phyloP scores from a whole-genome alignment of 208 protist genomes.

The Trypanosoma congolense region DNA sequence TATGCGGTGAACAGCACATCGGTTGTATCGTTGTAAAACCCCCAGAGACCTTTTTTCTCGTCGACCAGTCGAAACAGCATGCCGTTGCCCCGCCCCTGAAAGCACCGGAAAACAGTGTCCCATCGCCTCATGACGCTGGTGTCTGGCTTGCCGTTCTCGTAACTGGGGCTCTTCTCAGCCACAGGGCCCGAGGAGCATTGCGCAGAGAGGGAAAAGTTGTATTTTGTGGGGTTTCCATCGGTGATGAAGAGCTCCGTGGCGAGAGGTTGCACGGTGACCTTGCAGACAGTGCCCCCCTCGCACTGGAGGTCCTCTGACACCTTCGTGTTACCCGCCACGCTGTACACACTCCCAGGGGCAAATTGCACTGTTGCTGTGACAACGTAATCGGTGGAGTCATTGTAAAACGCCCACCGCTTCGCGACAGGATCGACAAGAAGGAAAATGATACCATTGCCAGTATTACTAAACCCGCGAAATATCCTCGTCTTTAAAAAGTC shows the following conservation, averaged over 20 bases:
- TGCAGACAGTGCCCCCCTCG: slow-evolving; percentile 36
- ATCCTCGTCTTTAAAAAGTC: slow-evolving; percentile 35
- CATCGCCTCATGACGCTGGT: slow-evolving; percentile 28
- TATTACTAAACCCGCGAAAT: slow-evolving; percentile 64
- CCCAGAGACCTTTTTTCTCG: slow-evolving; percentile 33
- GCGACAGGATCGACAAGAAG: slow-evolving; percentile 37
- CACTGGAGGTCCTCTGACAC: slow-evolving; percentile 38
- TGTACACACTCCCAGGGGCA: slow-evolving; percentile 30
- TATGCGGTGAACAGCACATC: slow-evolving; percentile 34
- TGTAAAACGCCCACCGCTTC: slow-evolving; percentile 58
- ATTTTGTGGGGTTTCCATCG: slow-evolving; percentile 43
- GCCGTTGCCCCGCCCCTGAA: slow-evolving; percentile 57
- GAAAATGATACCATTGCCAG: slow-evolving; percentile 55
- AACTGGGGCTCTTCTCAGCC: slow-evolving; percentile 43
- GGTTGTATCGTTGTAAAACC: slow-evolving; percentile 78
- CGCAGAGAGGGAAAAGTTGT: slow-evolving; percentile 49
- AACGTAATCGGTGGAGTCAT: slow-evolving; percentile 56
- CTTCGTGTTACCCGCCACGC: slow-evolving; percentile 27
- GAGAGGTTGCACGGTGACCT: slow-evolving; percentile 49
- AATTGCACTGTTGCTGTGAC: slow-evolving; percentile 63
- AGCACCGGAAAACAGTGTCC: slow-evolving; percentile 53
- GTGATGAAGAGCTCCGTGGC: slow-evolving; percentile 52
- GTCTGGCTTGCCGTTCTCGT: slow-evolving; percentile 50
- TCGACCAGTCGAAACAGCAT: slow-evolving; percentile 69
- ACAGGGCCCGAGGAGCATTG: slow-evolving; percentile 33